phyloP scores from a whole-genome alignment of 306 rosid species.

The Trifolium fragiferum region DNA sequence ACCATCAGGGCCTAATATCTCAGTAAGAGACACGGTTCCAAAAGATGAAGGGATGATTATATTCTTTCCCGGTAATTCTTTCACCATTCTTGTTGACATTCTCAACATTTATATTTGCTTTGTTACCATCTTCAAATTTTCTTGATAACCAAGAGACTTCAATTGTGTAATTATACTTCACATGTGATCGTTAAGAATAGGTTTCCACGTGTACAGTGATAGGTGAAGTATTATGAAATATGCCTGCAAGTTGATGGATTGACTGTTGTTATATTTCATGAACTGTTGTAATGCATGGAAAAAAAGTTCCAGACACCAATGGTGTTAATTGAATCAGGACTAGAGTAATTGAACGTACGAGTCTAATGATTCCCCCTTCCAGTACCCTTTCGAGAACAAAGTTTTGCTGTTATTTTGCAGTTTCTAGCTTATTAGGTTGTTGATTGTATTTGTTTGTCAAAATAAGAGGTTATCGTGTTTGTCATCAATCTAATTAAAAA shows the following conservation, averaged over 20 bases:
- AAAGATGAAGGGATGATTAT: constrained; percentile 84
- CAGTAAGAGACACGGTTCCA: constrained; percentile 63
- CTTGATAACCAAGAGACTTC: constrained; percentile 29
- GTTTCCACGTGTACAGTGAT: constrained; percentile 8
- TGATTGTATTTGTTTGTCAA: neutral
- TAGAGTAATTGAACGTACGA: constrained; percentile 12
- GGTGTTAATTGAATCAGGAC: constrained; percentile 1
- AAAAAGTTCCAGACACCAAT: constrained; percentile 24
- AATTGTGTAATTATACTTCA: neutral
- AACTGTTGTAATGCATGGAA: constrained; percentile 24
- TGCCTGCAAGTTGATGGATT: constrained; percentile 23
- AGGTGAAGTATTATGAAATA: constrained; percentile 19
- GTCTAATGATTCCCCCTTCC: constrained; percentile 23
- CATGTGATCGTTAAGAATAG: constrained; percentile 19
- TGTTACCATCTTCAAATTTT: constrained; percentile 9
- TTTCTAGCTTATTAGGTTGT: constrained; percentile 31
- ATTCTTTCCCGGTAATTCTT: constrained; percentile 82
- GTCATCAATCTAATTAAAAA: no score
- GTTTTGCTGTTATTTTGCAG: constrained; percentile 23
- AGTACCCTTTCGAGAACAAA: constrained; percentile 18
- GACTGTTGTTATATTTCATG: constrained; percentile 8
- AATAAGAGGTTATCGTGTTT: no score
- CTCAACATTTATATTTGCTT: constrained; percentile 27
- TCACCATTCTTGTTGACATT: constrained; percentile 33
- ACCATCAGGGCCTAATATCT: constrained; percentile 57